A percentile compares a stretch with the other conserved stretches of the same genome.
These are phyloP conservation scores for Colletotrichum gloeosporioides DNA, from an alignment of 2,329 filamentous ascomycete genomes.

Conservation along the genomic window DNA sequence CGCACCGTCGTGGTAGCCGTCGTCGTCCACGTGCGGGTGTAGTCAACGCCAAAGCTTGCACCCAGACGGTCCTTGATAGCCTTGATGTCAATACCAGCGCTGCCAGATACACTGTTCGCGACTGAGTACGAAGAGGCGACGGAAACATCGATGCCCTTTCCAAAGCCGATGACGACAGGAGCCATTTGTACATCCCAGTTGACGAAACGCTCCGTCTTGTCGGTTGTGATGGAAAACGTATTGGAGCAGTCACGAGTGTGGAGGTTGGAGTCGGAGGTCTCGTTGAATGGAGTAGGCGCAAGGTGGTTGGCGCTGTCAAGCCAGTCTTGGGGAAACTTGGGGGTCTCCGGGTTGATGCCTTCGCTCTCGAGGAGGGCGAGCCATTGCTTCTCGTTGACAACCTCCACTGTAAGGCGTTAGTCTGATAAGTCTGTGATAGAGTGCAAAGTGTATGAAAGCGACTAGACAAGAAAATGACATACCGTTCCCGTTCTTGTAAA, in stretches of 20 bases:
- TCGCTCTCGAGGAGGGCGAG: not conserved
- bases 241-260: not conserved
- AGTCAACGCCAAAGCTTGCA: not conserved
- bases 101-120: not conserved
- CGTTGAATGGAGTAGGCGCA: not conserved
- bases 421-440: accelerated
- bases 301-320: not conserved
- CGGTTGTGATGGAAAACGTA: not conserved
- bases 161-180: not conserved
- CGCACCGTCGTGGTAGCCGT: not conserved
- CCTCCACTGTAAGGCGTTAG: not conserved
- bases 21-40: not conserved
- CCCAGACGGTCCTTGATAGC: not conserved
- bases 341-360: not conserved
- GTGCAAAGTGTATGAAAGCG: accelerated
- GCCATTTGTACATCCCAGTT: slow-evolving; percentile 18
- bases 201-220: not conserved
- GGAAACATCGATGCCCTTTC: not conserved
- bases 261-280: not conserved
- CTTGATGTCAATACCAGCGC: not conserved
- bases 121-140: not conserved
- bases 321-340: not conserved
- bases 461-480: not conserved
- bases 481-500: not conserved
- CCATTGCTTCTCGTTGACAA: not conserved